Percentiles rank a stretch among this genome's conserved stretches.
phyloP scores from a whole-genome alignment of 768 basidiomycete genomes.

The Peribolospora kevripleyi region DNA sequence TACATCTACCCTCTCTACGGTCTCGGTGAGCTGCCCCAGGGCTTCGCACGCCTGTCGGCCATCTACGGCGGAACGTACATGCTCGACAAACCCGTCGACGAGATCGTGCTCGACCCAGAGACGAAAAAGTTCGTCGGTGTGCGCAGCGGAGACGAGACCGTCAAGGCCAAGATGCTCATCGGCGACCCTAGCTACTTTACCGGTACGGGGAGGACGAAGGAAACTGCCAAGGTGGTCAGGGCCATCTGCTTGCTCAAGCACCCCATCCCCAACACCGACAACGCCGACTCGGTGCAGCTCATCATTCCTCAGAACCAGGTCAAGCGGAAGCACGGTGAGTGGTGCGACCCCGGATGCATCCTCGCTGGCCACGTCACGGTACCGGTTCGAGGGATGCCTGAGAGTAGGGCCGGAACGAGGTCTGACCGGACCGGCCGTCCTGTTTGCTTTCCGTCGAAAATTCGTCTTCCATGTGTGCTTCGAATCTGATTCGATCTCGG shows the following conservation, averaged over 20 bases:
- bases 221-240: conserved; percentile 69
- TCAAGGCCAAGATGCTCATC: conserved; percentile 91
- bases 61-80: conserved; percentile 99
- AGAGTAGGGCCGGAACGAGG: no score
- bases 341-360: not conserved
- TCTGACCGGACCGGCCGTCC: not conserved
- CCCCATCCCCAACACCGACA: conserved; percentile 90
- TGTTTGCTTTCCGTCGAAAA: not conserved
- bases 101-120: conserved; percentile 58
- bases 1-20: conserved; percentile 99
- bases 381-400: no score
- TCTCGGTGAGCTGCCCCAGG: conserved; percentile 93
- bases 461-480: not conserved
- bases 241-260: conserved; percentile 97
- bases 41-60: conserved; percentile 89
- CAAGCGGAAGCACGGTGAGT: conserved; percentile 61
- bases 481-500: not conserved
- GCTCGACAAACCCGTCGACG: conserved; percentile 84
- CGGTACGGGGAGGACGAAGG: conserved; percentile 26
- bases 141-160: conserved; percentile 64
- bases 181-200: conserved; percentile 96
- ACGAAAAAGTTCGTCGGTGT: conserved; percentile 78
- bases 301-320: conserved; percentile 99
- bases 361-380: no score
- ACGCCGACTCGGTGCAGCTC: conserved; percentile 82